Evolutionary conservation across 2,329 filamentous ascomycete genomes (phyloP), one percentile per base, ranked within the genome.

Genomic region (Alternaria consortialis): DNA sequence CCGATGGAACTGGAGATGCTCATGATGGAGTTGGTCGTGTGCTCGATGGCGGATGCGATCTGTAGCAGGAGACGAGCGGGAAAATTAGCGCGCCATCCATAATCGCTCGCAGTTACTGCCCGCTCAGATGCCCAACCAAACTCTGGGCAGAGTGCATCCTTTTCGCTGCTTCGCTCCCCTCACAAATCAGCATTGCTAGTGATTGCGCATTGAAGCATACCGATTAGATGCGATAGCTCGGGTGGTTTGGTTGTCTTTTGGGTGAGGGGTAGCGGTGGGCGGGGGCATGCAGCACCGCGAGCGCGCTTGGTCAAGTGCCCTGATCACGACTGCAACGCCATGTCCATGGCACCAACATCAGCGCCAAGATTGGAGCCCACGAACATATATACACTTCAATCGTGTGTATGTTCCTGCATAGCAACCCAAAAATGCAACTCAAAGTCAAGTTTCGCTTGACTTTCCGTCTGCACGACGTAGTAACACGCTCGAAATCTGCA

Each of bases 1-100:
- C 64, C 63, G 37, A 74, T 64, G 25, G 63, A 44, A 48, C 52
- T 63, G 56, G 60, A 67, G 11, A 72, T 47, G 46, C 63, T 58
- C 72, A 75, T 75, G 47, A 55, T 67, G 50, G 58, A 23, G 55
- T 51, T 34, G 56, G 44, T 31, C 42, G 61, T 40, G 58, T 47
- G 34, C 54, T 44, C 25, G 20, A 51, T 57, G 44, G 59, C 52
- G 34, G 32, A 44, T 17, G 55, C 23, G 42, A 44, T 23, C 7
- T 7, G 56, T 34, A 29, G 25, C 32, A 34, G 39, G 39, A 51
- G 32, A 51, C 48, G 27, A 40, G 46, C 39, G 25, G 46, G 53
- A 37, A 36, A 53, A 23, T 29, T 56, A 56, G 53, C 57, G 57
- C 23, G 48, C 42, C 42, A 23, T 58, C 56, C 39, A 29, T 39